Base-by-base conservation (phyloP, 495 filamentous ascomycete genomes). In the Rhypophila decipiens region DNA sequence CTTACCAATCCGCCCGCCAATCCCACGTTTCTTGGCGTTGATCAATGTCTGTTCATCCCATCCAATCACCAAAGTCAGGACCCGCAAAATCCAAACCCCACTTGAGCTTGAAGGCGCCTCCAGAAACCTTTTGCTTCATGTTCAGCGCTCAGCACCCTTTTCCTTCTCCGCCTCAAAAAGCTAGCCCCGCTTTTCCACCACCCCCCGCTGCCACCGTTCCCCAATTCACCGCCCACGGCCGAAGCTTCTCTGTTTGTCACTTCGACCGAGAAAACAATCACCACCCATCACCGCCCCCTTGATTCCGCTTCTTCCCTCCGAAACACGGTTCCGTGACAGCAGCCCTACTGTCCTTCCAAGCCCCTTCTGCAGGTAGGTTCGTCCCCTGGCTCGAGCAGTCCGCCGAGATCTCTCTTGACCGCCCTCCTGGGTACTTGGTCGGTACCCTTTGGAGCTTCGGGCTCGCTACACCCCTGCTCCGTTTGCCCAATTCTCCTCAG, bases 11-110 rank as follows among this genome's bases (percentile, higher is more conserved):
- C n/a, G n/a, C 46, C 35, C 42, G 42, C 49, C 44, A 20, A 17
- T 39, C 48, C n/a, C 41, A 45, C 42, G 41, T 50, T 50, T 41
- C 48, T 50, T 50, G 48, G 48, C 48, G 48, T 13, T 39, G 35
- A 50, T 51, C 49, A 36, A 19, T 19, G 22, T 39, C 8, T n/a
- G 18, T 7, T 24, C 12, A 7, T 3, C n/a, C 19, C 15, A 15
- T 19, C 48, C 42, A 51, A 51, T 51, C 35, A 46, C 13, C 20
- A 19, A 21, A 11, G 18, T 11, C 43, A 3, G 3, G 11, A 23
- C 43, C 19, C 43, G 44, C 35, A 47, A 31, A 31, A 31, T 13
- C 27, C 27, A 7, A 31, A 7, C 27, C 27, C 27, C 27, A 31
- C 7, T n/a, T n/a, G n/a, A n/a, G n/a, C n/a, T n/a, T n/a, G n/a